These are phyloP conservation scores for Saccharomycopsis microspora DNA, from an alignment of 805 yeast genomes.

Conservation along the genomic window DNA sequence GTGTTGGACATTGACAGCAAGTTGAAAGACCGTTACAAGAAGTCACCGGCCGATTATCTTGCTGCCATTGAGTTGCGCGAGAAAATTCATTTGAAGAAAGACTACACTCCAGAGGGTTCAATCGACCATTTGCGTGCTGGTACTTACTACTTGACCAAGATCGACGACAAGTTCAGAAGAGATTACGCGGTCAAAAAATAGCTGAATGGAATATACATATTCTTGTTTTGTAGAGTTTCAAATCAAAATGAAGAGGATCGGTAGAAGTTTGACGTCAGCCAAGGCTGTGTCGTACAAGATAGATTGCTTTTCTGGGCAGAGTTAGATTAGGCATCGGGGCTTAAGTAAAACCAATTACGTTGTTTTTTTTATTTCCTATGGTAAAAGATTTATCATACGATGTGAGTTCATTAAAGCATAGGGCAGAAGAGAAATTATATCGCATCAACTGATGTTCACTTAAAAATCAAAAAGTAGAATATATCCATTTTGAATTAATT, in stretches of 20 bases:
- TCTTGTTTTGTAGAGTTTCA: neutral
- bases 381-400: too few species aligned
- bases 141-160: constrained; percentile 68
- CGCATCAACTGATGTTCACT: too few species aligned
- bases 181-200: constrained; percentile 32
- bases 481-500: too few species aligned
- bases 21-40: constrained; percentile 51
- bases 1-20: constrained; percentile 57
- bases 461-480: too few species aligned
- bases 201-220: neutral
- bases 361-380: too few species aligned
- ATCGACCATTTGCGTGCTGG: constrained; percentile 63
- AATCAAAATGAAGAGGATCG: neutral
- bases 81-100: constrained; percentile 73
- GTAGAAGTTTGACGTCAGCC: neutral
- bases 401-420: too few species aligned
- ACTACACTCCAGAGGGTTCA: constrained; percentile 69
- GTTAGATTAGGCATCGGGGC: too few species aligned
- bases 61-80: constrained; percentile 79
- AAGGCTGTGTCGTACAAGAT: neutral
- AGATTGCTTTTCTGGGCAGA: too few species aligned
- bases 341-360: too few species aligned
- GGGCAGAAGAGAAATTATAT: too few species aligned
- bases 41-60: constrained; percentile 74
- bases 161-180: constrained; percentile 88